Conservation (phyloP, 768 basidiomycete species). For the Leucosporidium scottii region DNA sequence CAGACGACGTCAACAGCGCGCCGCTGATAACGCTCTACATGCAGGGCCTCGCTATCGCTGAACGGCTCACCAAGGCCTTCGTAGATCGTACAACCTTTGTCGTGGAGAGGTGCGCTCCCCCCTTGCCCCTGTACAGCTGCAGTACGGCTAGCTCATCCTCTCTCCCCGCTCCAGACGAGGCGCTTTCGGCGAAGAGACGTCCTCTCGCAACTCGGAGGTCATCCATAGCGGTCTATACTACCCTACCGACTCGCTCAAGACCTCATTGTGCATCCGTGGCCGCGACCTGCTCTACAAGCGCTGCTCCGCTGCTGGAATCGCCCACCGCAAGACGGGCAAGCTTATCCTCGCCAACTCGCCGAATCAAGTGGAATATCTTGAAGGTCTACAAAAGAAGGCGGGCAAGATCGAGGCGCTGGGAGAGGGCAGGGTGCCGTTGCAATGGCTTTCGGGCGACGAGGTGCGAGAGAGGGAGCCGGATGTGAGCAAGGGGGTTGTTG, state of each 20-base stretch:
- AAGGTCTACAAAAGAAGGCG: constrained; percentile 60
- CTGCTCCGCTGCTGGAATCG: constrained; percentile 59
- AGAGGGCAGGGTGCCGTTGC: constrained; percentile 48
- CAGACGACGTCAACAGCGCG: neutral
- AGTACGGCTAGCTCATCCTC: neutral
- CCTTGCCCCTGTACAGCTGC: neutral
- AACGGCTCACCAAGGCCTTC: constrained; percentile 59
- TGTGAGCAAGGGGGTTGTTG: constrained; percentile 60
- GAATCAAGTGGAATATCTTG: constrained; percentile 61
- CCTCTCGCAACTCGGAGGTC: constrained; percentile 86
- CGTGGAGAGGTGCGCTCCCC: constrained; percentile 59
- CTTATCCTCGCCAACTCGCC: constrained; percentile 70
- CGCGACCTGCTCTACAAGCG: constrained; percentile 73
- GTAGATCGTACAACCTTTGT: constrained; percentile 66
- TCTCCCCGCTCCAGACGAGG: constrained; percentile 8
- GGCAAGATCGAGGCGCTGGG: constrained; percentile 54
- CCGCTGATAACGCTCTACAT: constrained; percentile 55
- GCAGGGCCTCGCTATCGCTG: constrained; percentile 71
- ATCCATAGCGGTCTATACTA: constrained; percentile 60
- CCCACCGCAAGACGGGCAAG: constrained; percentile 70
- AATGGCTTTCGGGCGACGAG: constrained; percentile 60
- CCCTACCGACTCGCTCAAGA: constrained; percentile 65
- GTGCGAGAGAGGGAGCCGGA: constrained; percentile 74
- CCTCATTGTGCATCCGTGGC: constrained; percentile 74
- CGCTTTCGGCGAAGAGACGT: constrained; percentile 75